Evolutionary conservation across 768 basidiomycete species (phyloP).

Genomic region (Russula emetica): DNA sequence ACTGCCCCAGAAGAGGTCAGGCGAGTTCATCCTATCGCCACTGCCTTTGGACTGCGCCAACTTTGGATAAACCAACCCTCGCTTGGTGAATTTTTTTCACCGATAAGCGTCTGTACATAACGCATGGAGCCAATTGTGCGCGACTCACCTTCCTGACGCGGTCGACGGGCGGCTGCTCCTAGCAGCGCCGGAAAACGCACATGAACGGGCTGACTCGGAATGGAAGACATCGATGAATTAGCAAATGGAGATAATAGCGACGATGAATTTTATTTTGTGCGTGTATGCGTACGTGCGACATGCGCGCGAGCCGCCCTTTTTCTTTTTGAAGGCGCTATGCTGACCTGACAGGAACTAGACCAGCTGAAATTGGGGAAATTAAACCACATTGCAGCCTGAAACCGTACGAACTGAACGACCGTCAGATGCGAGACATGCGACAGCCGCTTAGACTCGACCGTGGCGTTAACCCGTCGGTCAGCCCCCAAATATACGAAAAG

Average conservation of each 20-base stretch:
- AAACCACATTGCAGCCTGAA: slow-evolving; percentile 16
- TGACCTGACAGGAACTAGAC: slow-evolving; percentile 14
- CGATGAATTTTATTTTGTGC: slow-evolving; percentile 1
- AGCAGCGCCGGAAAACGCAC: slow-evolving; percentile 37
- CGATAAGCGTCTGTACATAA: slow-evolving; percentile 19
- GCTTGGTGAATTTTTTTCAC: slow-evolving; percentile 25
- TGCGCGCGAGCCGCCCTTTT: neutral
- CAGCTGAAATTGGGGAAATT: slow-evolving; percentile 14
- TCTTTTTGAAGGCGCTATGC: slow-evolving; percentile 7
- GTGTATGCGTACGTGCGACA: neutral
- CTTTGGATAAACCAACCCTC: slow-evolving; percentile 38
- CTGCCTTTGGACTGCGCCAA: slow-evolving; percentile 40
- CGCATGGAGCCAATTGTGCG: neutral
- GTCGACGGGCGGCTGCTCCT: slow-evolving; percentile 34
- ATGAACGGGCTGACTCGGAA: slow-evolving; percentile 27
- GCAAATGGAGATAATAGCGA: slow-evolving; percentile 26
- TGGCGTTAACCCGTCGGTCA: slow-evolving; percentile 6
- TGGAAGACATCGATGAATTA: slow-evolving; percentile 24
- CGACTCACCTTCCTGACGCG: slow-evolving; percentile 35
- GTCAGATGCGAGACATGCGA: slow-evolving; percentile 5
- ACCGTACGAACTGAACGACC: neutral
- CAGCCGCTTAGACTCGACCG: slow-evolving; percentile 2
- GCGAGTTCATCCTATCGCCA: slow-evolving; percentile 34
- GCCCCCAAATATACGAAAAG: slow-evolving; percentile 2
- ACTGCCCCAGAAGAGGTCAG: slow-evolving; percentile 40